Base-by-base conservation (phyloP, 1,284 basidiomycete genomes). In the Pascua sp. region DNA sequence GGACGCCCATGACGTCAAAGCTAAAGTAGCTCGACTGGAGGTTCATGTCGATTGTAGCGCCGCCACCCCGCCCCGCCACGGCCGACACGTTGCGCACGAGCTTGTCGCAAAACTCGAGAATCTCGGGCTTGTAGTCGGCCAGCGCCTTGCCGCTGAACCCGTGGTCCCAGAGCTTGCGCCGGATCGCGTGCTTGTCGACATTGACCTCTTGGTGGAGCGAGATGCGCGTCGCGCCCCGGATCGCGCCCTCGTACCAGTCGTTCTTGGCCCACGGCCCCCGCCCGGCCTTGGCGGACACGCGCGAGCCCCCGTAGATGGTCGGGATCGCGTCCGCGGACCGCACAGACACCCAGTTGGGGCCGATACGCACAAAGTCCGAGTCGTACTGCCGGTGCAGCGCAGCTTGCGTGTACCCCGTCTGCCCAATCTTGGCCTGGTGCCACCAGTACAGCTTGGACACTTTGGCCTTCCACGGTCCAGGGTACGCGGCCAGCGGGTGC, bases 1-100 rank as follows among this genome's bases (percentile, higher is more conserved):
- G 81, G 68, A 90, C 87, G 55, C 87, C 83, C 53, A 93, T 89
- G 65, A 90, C 88, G 73, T 93, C 90, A 72, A 95, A 94, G 1
- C 89, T 89, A 46, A 93, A 86, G 71, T 88, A 87, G 73, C 86
- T 86, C 69, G 81, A 83, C 50, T 56, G 55, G 5, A 56, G 49
- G 11, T 11, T 42, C 49, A 56, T 51, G 42, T 56, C 50, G 46
- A 56, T 40, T 1, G 50, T 24, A 9, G 13, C 36, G 2, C 12
- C 4, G 7, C 9, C 13, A 7, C 7, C 40, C 5, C 42, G 36
- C 17, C 16, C 43, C 11, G 40, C 41, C 12, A 47, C 55, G 11
- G 11, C 37, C 3, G 36, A 11, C n/a, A 56, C 55, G 17, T 56
- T 56, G 45, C 46, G 48, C 0, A 48, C 42, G 13, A 52, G 49